Base-by-base conservation (phyloP, 495 filamentous ascomycete species). In the Penicillium longicatenatum region DNA sequence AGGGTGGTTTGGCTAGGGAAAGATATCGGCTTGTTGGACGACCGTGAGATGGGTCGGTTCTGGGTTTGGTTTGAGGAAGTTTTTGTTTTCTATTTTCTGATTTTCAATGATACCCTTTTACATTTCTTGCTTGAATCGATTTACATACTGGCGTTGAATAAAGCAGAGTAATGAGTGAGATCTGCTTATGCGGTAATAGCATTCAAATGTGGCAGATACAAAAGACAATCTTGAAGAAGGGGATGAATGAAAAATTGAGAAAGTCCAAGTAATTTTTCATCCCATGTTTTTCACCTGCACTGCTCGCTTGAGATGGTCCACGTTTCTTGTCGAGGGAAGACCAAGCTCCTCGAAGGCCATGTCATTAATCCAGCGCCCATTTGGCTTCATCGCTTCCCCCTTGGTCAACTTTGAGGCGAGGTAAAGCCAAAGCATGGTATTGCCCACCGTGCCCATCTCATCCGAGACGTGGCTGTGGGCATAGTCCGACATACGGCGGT, bases 381-480 rank as follows among this genome's bases (percentile, higher is more conserved):
- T 71, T 7, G 82, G 84, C 57, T 69, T 63, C 16, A 86, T 43
- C 19, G 66, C 60, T 57, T 84, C 76, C 0, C 77, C 75, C 41
- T 78, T 77, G 16, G 76, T 73, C 63, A 89, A 76, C 67, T 82
- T 86, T 58, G 85, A 81, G 0, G 86, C 85, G 5, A 96, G 73
- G 63, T 90, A 94, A 58, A 90, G 79, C 90, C 91, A 95, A 57
- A 74, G 80, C 24, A 93, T 70, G 16, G 86, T 84, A 70, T 92
- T 93, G 1, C 91, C 91, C 0, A 92, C 89, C 0, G 91, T 95
- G 48, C 87, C 83, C 11, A 94, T 89, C 66, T 96, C 91, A 67
- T 94, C 90, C 58, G 84, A 90, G 6, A 93, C 89, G 61, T 87
- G 83, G 2, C 61, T 73, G 21, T 72, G 68, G 8, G 90, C 91